phyloP scores from a whole-genome alignment of 1,284 basidiomycete genomes.

The Malassezia sympodialis region DNA sequence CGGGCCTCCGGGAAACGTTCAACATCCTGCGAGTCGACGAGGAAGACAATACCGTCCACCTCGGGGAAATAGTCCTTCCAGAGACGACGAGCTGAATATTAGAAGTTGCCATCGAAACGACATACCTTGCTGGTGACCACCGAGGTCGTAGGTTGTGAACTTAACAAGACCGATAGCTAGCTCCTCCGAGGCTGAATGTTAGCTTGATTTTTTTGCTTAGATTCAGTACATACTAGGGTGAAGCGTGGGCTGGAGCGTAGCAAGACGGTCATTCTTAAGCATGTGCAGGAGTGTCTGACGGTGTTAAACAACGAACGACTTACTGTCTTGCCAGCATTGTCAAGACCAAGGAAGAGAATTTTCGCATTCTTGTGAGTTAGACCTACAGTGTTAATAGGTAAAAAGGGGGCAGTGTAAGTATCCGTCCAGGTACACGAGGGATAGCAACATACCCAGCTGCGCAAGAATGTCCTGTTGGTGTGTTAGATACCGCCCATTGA shows the following conservation, averaged over 20 bases:
- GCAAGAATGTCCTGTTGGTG: constrained; percentile 40
- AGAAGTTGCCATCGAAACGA: constrained; percentile 13
- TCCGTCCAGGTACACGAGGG: background rate
- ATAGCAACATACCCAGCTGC: constrained; percentile 35
- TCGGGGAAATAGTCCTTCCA: constrained; percentile 99
- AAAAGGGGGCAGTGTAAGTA: background rate
- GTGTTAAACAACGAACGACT: constrained; percentile 36
- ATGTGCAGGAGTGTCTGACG: constrained; percentile 92
- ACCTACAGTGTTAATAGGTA: constrained; percentile 53
- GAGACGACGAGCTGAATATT: constrained; percentile 70
- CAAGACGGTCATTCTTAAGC: constrained; percentile 98
- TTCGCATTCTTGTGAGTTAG: constrained; percentile 98
- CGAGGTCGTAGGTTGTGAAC: constrained; percentile 97
- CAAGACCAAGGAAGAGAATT: constrained; percentile 93
- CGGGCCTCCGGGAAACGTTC: constrained; percentile 94
- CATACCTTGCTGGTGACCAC: constrained; percentile 89
- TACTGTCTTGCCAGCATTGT: constrained; percentile 99
- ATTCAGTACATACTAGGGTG: constrained; percentile 71
- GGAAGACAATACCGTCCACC: constrained; percentile 96
- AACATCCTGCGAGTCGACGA: constrained; percentile 91
- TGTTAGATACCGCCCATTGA: constrained; percentile 1
- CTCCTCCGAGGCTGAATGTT: constrained; percentile 80
- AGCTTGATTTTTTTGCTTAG: constrained; percentile 13
- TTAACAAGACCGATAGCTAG: constrained; percentile 97
- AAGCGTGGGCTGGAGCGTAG: constrained; percentile 92